These are phyloP conservation scores for Allomyces macrogynus DNA, from an alignment of 192 early-diverging fungal species.

Conservation along the genomic window DNA sequence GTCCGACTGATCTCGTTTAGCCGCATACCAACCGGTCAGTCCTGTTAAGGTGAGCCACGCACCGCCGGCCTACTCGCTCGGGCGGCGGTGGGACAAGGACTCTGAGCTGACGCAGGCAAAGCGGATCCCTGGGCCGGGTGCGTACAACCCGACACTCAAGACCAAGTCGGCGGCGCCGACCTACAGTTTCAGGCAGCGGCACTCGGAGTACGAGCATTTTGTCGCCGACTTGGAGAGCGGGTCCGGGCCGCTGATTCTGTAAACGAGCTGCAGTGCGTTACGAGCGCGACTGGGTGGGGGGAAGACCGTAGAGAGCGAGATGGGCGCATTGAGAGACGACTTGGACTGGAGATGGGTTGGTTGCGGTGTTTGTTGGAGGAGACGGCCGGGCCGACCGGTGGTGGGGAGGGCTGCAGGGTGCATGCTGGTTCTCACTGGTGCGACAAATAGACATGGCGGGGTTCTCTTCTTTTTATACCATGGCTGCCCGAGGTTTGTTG, in stretches of 20 bases:
- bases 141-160: not conserved
- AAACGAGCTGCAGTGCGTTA: no score
- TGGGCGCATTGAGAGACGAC: no score
- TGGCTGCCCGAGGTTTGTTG: no score
- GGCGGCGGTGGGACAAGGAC: not conserved
- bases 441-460: no score
- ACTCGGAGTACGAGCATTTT: not conserved
- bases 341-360: no score
- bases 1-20: not conserved
- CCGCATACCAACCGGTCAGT: not conserved
- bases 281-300: no score
- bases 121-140: not conserved
- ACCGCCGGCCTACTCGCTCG: not conserved
- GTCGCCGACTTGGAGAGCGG: not conserved
- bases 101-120: not conserved
- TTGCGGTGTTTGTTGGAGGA: no score
- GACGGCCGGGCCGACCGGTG: no score
- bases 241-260: not conserved
- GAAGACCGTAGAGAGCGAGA: no score
- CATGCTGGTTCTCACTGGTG: no score
- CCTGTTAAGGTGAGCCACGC: not conserved
- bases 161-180: not conserved
- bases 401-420: no score
- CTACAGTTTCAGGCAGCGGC: not conserved
- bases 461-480: no score